These are phyloP conservation scores for Clarireedia monteithiana DNA, from an alignment of 2,329 filamentous ascomycete genomes.

Conservation along the genomic window DNA sequence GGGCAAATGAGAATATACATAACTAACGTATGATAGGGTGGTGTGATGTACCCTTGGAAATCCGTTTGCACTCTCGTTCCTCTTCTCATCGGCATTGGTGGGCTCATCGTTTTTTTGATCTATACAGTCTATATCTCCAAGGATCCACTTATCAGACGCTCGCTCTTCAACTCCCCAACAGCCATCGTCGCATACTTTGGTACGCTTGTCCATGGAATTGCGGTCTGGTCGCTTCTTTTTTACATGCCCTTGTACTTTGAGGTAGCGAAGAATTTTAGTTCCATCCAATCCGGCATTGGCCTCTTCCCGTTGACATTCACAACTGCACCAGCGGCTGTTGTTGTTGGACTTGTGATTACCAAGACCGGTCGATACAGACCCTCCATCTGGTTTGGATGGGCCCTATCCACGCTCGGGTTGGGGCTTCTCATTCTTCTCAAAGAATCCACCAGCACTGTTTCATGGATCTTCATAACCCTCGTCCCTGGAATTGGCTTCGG, in stretches of 20 bases:
- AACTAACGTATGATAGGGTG: constrained; percentile 30
- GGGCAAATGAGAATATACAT: not conserved
- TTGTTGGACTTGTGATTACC: constrained; percentile 47
- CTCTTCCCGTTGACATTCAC: constrained; percentile 53
- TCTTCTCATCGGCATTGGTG: constrained; percentile 43
- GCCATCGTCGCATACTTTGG: constrained; percentile 43
- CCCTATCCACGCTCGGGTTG: constrained; percentile 47
- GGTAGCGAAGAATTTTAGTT: constrained; percentile 42
- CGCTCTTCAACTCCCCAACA: constrained; percentile 37
- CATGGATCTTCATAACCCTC: constrained; percentile 54
- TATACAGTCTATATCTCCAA: constrained; percentile 36
- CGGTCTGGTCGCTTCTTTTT: constrained; percentile 45
- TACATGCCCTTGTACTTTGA: constrained; percentile 44
- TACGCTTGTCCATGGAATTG: constrained; percentile 45
- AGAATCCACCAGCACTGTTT: constrained; percentile 38
- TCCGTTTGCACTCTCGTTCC: constrained; percentile 54
- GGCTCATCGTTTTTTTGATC: constrained; percentile 42
- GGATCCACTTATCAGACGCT: constrained; percentile 31
- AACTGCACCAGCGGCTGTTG: constrained; percentile 46
- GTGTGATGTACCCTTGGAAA: constrained; percentile 55
- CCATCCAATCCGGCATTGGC: constrained; percentile 45
- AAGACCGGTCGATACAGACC: constrained; percentile 48
- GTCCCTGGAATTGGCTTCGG: constrained; percentile 54
- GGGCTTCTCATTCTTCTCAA: constrained; percentile 45
- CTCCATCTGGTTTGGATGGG: constrained; percentile 48